Evolutionary conservation across 352 stramenopile genomes (phyloP), one percentile per base, ranked within the genome.

Genomic region (Phytophthora sojae): DNA sequence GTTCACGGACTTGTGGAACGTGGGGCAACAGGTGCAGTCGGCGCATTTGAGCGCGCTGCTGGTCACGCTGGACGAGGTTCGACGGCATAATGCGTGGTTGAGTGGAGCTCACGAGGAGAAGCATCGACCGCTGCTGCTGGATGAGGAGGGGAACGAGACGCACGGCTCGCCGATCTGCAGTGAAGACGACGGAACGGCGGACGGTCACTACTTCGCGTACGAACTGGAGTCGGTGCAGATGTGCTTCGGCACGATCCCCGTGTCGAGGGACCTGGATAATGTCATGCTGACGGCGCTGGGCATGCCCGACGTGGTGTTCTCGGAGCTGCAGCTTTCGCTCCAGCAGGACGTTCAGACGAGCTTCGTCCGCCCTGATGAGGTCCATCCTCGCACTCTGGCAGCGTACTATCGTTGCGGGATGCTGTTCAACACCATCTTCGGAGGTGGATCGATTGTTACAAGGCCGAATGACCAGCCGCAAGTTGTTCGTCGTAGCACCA

Each of bases 131-230:
- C 19, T 71, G 64, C 8, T 60, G 45, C 26, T 66, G 47, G 55
- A 54, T 49, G 44, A 70, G 12, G 32, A 67, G 9, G 51, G 35
- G 3, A 69, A 71, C 19, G 45, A 65, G 56, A 21, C 64, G 1
- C 21, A 30, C 8, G 54, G 47, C 15, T 47, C 53, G 1, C 15
- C 42, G 5, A 64, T 14, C 4, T 25, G n/a, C 14, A 44, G 19
- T 26, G 58, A 70, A 35, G 67, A 64, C n/a, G 57, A 77, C 25
- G 60, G 50, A 4, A 12, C 50, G n/a, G 45, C 61, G 6, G 66
- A 76, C 17, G 60, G 72, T 42, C 67, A 79, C n/a, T 77, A 72
- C 57, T 80, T 80, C 42, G 57, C 53, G 37, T 77, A 77, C 61
- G 69, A 77, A 32, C 49, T 75, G n/a, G 73, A 77, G 52, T 71